Base-by-base conservation (phyloP, 2,329 filamentous ascomycete genomes). In the Sporothrix schenckii region DNA sequence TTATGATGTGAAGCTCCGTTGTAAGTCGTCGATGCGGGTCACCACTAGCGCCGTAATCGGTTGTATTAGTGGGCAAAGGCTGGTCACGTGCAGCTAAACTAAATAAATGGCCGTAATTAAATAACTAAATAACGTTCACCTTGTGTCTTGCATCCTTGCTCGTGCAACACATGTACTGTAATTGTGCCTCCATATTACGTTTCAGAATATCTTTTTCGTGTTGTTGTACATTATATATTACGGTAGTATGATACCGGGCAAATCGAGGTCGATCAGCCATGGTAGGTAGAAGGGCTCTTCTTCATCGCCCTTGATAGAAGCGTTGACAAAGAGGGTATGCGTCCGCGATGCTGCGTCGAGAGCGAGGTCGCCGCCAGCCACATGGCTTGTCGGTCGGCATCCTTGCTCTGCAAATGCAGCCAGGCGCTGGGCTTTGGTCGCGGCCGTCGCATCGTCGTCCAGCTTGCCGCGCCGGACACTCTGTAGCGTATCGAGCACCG, bases 291-390 rank as follows among this genome's bases (percentile, higher is more conserved):
- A 13, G 0, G 13, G 53, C 53, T 24, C 16, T 0, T 52, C 54
- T 3, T 52, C 54, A 6, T 60, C 53, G 1, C 73, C 79, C 73
- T 83, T 74, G 27, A 88, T 81, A 0, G 86, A 80, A 0, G 85
- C 86, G 75, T 88, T 88, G 10, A 88, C 80, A 73, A 88, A 86
- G 4, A 87, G 75, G 0, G 85, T 88, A 70, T 87, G 80, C 44
- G 78, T 76, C 82, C 83, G 7, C 47, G n/a, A 30, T 11, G 34
- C 56, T 11, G 34, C 56, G 24, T 74, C 41, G 1, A 82, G 21
- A 0, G 74, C 74, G 58, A 77, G 72, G 21, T 72, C 60, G 70
- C 78, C 74, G 6, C 76, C 72, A 0, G 70, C 71, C 71, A 78
- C 80, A 70, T 80, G 78, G 10, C 79, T 82, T 1, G 79, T 80